A percentile compares a stretch with the other conserved stretches of the same genome.
These are phyloP conservation scores for Syncephalastrum monosporum DNA, from an alignment of 371 early-diverging fungal species.

Conservation along the genomic window DNA sequence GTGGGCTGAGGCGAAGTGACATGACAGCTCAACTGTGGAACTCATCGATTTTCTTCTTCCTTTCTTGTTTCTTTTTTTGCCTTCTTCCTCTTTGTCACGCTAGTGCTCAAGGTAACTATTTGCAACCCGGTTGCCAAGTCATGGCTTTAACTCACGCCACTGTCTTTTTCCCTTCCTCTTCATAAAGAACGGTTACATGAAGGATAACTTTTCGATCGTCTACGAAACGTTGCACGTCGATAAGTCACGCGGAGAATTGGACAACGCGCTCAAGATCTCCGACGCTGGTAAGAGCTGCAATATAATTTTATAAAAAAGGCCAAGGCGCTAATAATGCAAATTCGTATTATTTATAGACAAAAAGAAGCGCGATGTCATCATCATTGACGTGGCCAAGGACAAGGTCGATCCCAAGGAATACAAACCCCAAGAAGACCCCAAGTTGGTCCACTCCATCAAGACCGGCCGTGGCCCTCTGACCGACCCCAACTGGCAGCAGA, in stretches of 20 bases:
- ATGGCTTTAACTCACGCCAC: not conserved
- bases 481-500: slow-evolving; percentile 35
- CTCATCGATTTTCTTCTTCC: not conserved
- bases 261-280: slow-evolving; percentile 56
- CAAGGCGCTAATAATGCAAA: not conserved
- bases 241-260: slow-evolving; percentile 68
- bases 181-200: slow-evolving; percentile 64
- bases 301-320: not conserved
- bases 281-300: slow-evolving; percentile 17
- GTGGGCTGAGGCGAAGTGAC: too few relatives aligned
- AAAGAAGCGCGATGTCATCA: slow-evolving; percentile 60
- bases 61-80: not conserved
- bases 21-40: too few relatives aligned
- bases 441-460: slow-evolving; percentile 58
- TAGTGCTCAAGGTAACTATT: slow-evolving; percentile 19
- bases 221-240: slow-evolving; percentile 74
- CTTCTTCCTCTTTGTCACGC: slow-evolving; percentile 4
- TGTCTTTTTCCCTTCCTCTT: not conserved
- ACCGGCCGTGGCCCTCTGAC: slow-evolving; percentile 69
- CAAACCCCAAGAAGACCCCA: slow-evolving; percentile 66
- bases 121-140: not conserved
- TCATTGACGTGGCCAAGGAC: slow-evolving; percentile 69
- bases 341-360: slow-evolving; percentile 23
- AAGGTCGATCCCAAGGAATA: slow-evolving; percentile 54
- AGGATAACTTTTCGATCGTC: slow-evolving; percentile 68